Conservation (phyloP, 2,329 filamentous ascomycete species). For the Cladosporium sp. region DNA sequence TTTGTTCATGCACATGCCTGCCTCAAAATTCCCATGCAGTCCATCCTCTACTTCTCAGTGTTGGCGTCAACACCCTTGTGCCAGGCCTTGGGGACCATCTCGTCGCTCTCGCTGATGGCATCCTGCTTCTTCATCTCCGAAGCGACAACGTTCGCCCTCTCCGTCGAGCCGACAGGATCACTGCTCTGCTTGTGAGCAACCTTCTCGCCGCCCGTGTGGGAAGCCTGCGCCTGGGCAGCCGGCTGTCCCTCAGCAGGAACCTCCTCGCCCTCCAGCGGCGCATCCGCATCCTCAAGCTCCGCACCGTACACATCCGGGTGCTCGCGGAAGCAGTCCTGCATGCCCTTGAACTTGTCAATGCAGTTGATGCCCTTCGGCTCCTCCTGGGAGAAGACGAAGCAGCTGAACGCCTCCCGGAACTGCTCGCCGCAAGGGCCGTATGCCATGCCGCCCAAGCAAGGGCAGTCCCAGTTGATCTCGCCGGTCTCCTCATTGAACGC, state of each 20-base stretch:
- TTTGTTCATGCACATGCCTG: conserved; percentile 5
- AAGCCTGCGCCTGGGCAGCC: conserved; percentile 4
- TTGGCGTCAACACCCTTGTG: conserved; percentile 33
- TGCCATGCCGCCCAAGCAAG: conserved; percentile 95
- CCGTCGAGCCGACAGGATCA: conserved; percentile 18
- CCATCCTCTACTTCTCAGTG: conserved; percentile 8
- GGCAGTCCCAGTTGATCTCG: conserved; percentile 99
- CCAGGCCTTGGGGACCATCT: conserved; percentile 44
- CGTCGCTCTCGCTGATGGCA: conserved; percentile 36
- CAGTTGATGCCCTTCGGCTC: conserved; percentile 66
- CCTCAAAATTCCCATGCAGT: not conserved
- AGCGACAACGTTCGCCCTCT: conserved; percentile 25
- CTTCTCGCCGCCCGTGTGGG: conserved; percentile 18
- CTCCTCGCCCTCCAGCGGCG: conserved; percentile 27
- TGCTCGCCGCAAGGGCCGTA: conserved; percentile 91
- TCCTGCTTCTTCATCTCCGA: conserved; percentile 29
- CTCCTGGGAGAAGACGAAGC: conserved; percentile 90
- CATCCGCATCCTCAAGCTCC: conserved; percentile 72
- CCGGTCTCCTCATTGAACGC: conserved; percentile 98
- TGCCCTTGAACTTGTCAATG: conserved; percentile 55
- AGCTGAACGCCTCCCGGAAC: conserved; percentile 94
- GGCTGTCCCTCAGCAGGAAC: conserved; percentile 19
- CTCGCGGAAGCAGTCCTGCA: conserved; percentile 94
- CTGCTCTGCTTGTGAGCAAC: conserved; percentile 14
- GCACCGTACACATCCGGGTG: conserved; percentile 91